Base-by-base conservation (phyloP, 2,329 filamentous ascomycete species). In the Calcarisporium arbuscula region DNA sequence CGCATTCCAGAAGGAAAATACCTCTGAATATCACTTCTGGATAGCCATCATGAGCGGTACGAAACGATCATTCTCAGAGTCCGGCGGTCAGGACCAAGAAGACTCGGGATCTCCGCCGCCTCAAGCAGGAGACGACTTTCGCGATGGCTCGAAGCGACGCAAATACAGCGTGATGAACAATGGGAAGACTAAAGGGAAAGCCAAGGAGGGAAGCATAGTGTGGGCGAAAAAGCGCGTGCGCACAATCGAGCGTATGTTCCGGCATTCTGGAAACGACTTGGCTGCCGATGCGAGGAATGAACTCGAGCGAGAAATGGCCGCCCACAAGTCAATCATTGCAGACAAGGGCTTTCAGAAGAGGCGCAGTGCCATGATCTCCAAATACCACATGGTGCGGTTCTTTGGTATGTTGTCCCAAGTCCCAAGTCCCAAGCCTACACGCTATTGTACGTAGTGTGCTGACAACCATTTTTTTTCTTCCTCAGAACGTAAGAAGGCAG, bases 381-480 rank as follows among this genome's bases (percentile, higher is more conserved):
- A 80, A 56, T 92, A 88, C 49, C 85, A 90, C 56, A 89, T 86
- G 74, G 77, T 90, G 32, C 70, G 85, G 19, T 92, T 92, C 55
- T 90, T 90, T 58, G 85, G 85, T 84, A 66, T 9, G 45, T 43
- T 4, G 5, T 11, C 27, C 14, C 12, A n/a, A n/a, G n/a, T n/a
- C n/a, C n/a, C n/a, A n/a, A n/a, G n/a, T n/a, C n/a, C n/a, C n/a
- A n/a, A n/a, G n/a, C n/a, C n/a, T n/a, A n/a, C n/a, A n/a, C n/a
- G n/a, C n/a, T n/a, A n/a, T n/a, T n/a, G n/a, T n/a, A n/a, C n/a
- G n/a, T n/a, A n/a, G n/a, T n/a, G n/a, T n/a, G n/a, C n/a, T n/a
- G n/a, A n/a, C n/a, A n/a, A n/a, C n/a, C n/a, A n/a, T n/a, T n/a
- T n/a, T n/a, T n/a, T n/a, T n/a, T n/a, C n/a, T n/a, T 6, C 20